These are phyloP conservation scores for Pyracantha coccinea DNA, from an alignment of 331 rosid species.

Conservation along the genomic window DNA sequence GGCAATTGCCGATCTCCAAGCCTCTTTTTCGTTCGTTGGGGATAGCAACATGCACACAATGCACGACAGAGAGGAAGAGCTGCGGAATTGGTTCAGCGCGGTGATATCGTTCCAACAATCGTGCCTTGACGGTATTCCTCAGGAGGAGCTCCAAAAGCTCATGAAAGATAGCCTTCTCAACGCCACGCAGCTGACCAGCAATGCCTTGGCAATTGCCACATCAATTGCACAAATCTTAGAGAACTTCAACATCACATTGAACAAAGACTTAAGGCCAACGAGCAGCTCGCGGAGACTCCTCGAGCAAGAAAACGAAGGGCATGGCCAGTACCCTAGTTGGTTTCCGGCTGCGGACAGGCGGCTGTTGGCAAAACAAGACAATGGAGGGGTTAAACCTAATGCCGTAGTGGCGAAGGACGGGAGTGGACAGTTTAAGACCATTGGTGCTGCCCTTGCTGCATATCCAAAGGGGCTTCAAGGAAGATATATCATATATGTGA, in stretches of 20 bases:
- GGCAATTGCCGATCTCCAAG: constrained; percentile 23
- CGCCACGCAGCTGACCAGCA: constrained; percentile 35
- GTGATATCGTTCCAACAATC: constrained; percentile 32
- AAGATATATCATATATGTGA: constrained; percentile 35
- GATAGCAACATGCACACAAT: constrained; percentile 17
- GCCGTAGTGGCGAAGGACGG: constrained; percentile 49
- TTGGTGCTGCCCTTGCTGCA: constrained; percentile 35
- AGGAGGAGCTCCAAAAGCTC: constrained; percentile 1
- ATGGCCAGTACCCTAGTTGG: constrained; percentile 27
- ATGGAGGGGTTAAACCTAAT: constrained; percentile 10
- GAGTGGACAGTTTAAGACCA: constrained; percentile 37
- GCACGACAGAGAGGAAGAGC: constrained; percentile 15
- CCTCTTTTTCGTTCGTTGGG: constrained; percentile 12
- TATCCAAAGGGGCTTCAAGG: constrained; percentile 21
- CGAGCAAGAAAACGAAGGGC: neutral
- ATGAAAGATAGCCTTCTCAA: constrained; percentile 20
- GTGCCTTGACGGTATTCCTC: constrained; percentile 28
- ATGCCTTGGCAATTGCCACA: constrained; percentile 36
- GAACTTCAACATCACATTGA: constrained; percentile 3
- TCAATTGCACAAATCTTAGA: constrained; percentile 10
- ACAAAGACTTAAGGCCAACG: neutral
- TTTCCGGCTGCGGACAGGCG: constrained; percentile 21
- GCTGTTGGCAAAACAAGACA: constrained; percentile 11
- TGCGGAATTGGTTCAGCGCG: constrained; percentile 37
- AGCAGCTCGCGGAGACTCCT: constrained; percentile 11